phyloP scores from a whole-genome alignment of 176 grass and related monocot species.

The Hordeum vulgare region DNA sequence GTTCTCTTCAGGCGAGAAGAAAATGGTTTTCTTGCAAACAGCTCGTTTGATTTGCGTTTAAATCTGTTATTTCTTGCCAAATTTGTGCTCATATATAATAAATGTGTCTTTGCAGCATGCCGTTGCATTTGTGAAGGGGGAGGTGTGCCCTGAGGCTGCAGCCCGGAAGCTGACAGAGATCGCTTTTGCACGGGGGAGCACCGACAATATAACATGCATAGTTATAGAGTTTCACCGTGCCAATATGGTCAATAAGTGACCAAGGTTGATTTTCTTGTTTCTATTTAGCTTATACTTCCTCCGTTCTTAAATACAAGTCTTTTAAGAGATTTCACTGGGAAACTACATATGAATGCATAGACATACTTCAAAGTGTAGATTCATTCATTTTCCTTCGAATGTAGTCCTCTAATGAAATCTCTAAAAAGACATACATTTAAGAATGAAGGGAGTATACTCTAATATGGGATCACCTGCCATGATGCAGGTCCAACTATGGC shows the following conservation, averaged over 20 bases:
- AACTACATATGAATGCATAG: too few relatives aligned
- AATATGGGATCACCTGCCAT: slow-evolving; percentile 6
- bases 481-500: not conserved
- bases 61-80: not conserved
- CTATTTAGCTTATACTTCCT: slow-evolving; percentile 31
- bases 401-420: too few relatives aligned
- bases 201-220: slow-evolving; percentile 80
- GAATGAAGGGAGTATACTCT: too few relatives aligned
- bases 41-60: not conserved
- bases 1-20: not conserved
- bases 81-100: slow-evolving; percentile 7
- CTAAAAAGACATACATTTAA: too few relatives aligned
- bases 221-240: slow-evolving; percentile 68
- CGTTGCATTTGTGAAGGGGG: slow-evolving; percentile 55
- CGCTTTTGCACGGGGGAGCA: slow-evolving; percentile 51
- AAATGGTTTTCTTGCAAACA: not conserved
- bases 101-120: slow-evolving; percentile 45
- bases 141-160: slow-evolving; percentile 57
- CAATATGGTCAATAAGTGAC: slow-evolving; percentile 27
- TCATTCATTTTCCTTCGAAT: too few relatives aligned
- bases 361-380: too few relatives aligned
- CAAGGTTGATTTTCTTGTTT: slow-evolving; percentile 39
- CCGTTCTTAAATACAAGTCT: too few relatives aligned
- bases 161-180: slow-evolving; percentile 70
- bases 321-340: too few relatives aligned